phyloP scores from a whole-genome alignment of 306 rosid species.

The Crotalaria pallida region DNA sequence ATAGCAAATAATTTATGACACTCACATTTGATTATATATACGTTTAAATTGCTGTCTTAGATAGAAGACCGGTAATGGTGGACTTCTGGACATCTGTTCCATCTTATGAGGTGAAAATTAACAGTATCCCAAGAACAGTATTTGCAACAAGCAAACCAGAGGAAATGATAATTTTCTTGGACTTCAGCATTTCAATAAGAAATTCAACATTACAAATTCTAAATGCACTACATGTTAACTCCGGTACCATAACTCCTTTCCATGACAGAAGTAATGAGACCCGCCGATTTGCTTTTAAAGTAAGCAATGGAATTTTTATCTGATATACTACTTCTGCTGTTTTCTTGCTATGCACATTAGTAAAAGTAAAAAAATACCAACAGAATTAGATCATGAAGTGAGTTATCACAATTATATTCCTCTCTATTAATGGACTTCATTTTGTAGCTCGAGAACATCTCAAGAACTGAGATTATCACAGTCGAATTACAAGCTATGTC shows the following conservation, averaged over 20 bases:
- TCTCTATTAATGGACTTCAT: not conserved
- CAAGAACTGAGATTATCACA: constrained; percentile 39
- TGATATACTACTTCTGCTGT: not conserved
- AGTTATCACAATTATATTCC: not conserved
- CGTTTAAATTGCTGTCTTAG: constrained; percentile 30
- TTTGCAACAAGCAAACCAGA: constrained; percentile 51
- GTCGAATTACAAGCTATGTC: constrained; percentile 35
- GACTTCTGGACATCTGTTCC: constrained; percentile 75
- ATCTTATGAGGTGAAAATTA: constrained; percentile 47
- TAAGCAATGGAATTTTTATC: constrained; percentile 24
- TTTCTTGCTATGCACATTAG: not conserved
- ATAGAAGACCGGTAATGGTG: constrained; percentile 55
- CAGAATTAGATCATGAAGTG: not conserved
- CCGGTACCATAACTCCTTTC: constrained; percentile 34
- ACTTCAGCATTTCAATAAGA: constrained; percentile 47
- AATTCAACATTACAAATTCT: constrained; percentile 54
- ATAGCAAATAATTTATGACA: not conserved
- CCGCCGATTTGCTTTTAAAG: constrained; percentile 46
- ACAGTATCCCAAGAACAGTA: constrained; percentile 58
- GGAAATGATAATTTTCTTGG: constrained; percentile 49
- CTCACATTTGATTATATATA: not conserved
- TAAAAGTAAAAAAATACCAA: not conserved
- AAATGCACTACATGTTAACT: constrained; percentile 41
- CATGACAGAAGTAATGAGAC: constrained; percentile 29
- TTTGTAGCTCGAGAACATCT: constrained; percentile 46